These are phyloP conservation scores for Daldinia loculata DNA, from an alignment of 495 filamentous ascomycete species.

Conservation along the genomic window DNA sequence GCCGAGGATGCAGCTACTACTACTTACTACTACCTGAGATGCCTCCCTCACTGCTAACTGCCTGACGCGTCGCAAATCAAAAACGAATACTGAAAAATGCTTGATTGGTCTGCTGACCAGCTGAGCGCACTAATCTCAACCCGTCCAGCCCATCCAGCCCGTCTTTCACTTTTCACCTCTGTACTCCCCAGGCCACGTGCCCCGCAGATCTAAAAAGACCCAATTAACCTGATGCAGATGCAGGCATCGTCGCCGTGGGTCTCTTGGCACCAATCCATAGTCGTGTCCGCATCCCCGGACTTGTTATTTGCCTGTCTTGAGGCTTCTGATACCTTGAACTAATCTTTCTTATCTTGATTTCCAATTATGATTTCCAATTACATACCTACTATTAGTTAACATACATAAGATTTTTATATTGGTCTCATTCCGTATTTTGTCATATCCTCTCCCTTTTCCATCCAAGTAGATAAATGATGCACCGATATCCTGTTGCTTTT, in stretches of 20 bases:
- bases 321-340: background rate
- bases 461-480: background rate
- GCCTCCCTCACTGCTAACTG: constrained; percentile 4
- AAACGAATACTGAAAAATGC: constrained; percentile 29
- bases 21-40: background rate
- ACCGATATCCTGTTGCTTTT: background rate
- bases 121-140: constrained; percentile 9
- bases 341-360: no score
- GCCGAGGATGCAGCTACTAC: constrained; percentile 22
- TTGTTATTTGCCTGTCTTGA: background rate
- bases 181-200: constrained; percentile 43
- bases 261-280: constrained; percentile 17
- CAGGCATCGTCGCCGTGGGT: constrained; percentile 34
- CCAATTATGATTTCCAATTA: background rate
- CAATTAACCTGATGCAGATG: constrained; percentile 41
- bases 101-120: constrained; percentile 47
- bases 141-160: constrained; percentile 1
- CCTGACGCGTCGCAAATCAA: constrained; percentile 41
- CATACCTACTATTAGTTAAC: background rate
- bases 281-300: background rate
- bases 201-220: constrained; percentile 40
- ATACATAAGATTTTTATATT: background rate
- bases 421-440: background rate
- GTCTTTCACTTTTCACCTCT: constrained; percentile 15
- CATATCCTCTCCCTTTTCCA: background rate